Evolutionary conservation across 192 early-diverging fungal genomes (phyloP).

Genomic region (Coemansia sp.): DNA sequence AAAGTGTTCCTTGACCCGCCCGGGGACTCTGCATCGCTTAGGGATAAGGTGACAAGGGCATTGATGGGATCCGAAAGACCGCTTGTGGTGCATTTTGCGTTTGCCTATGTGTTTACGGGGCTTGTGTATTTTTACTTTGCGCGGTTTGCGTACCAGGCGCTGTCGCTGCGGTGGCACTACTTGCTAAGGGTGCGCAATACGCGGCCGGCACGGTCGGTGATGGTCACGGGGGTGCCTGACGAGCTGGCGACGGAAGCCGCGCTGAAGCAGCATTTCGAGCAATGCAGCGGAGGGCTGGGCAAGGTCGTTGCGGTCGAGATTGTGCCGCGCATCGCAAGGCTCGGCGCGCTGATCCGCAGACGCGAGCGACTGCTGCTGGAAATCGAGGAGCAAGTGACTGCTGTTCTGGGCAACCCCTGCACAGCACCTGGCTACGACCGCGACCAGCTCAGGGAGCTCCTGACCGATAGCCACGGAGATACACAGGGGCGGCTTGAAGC

Average conservation of each 20-base stretch:
- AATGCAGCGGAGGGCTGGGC: constrained; percentile 55
- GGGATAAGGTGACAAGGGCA: constrained; percentile 26
- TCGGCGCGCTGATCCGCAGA: constrained; percentile 60
- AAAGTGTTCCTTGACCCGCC: constrained; percentile 42
- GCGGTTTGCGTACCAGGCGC: constrained; percentile 50
- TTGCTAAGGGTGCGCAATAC: constrained; percentile 48
- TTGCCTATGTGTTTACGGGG: constrained; percentile 54
- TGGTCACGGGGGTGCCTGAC: constrained; percentile 66
- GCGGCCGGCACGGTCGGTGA: constrained; percentile 61
- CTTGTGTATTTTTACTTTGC: constrained; percentile 53
- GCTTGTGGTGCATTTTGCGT: constrained; percentile 50
- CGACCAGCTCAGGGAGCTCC: constrained; percentile 23
- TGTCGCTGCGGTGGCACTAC: constrained; percentile 57
- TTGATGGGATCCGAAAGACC: constrained; percentile 37
- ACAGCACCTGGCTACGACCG: constrained; percentile 63
- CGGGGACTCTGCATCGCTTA: not conserved
- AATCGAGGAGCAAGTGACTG: constrained; percentile 58
- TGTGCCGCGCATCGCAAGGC: constrained; percentile 51
- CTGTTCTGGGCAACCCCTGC: constrained; percentile 73
- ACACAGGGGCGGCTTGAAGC: not conserved
- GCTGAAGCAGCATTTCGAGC: constrained; percentile 68
- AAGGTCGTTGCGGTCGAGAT: constrained; percentile 65
- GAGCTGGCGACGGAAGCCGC: constrained; percentile 52
- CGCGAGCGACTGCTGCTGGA: constrained; percentile 56
- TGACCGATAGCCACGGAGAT: constrained; percentile 2